Percentiles rank a stretch among this genome's conserved stretches.
Evolutionary conservation across 129 eudicot genomes (phyloP).

Genomic region (Solidago caesia): DNA sequence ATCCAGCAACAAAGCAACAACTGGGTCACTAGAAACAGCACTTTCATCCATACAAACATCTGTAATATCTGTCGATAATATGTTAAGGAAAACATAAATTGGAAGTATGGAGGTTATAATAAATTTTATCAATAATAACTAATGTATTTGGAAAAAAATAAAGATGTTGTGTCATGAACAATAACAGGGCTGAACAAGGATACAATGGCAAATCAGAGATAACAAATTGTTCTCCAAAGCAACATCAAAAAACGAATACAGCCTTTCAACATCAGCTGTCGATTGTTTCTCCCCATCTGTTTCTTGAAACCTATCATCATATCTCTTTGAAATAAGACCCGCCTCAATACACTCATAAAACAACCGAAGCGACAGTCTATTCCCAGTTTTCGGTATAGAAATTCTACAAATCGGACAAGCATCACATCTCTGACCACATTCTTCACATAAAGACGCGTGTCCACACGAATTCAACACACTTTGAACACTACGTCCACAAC

Average conservation of each 20-base stretch:
- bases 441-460: conserved; percentile 93
- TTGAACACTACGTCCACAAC: conserved; percentile 84
- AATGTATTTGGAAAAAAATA: conserved; percentile 3
- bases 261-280: conserved; percentile 73
- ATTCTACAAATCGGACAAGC: conserved; percentile 84
- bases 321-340: conserved; percentile 82
- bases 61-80: conserved; percentile 67
- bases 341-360: conserved; percentile 95
- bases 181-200: conserved; percentile 41
- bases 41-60: conserved; percentile 99
- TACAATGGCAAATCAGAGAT: conserved; percentile 92
- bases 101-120: conserved; percentile 8
- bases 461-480: conserved; percentile 79
- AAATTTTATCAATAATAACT: not conserved
- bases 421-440: conserved; percentile 92
- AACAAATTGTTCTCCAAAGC: conserved; percentile 87
- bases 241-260: conserved; percentile 83
- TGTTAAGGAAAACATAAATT: conserved; percentile 47
- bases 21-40: conserved; percentile 98
- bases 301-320: conserved; percentile 77
- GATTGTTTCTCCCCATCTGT: conserved; percentile 58
- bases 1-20: conserved; percentile 85
- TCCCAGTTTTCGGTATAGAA: conserved; percentile 60
- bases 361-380: conserved; percentile 67
- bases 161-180: not conserved